Conservation (phyloP, 495 filamentous ascomycete genomes). For the Venustampulla echinocandica region DNA sequence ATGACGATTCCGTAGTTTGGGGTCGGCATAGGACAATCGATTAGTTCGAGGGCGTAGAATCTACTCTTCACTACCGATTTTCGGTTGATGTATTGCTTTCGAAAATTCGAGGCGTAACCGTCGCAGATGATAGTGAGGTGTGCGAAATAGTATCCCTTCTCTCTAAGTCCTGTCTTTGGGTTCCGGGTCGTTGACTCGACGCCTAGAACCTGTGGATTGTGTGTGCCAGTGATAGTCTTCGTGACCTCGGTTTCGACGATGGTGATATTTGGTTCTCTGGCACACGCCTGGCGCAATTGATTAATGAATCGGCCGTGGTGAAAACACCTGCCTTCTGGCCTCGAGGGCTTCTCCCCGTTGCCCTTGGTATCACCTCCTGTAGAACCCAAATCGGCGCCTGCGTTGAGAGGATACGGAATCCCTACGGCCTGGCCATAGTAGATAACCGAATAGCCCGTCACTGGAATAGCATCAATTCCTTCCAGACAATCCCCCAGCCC, state of each 20-base stretch:
- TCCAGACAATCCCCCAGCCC: conserved; percentile 79
- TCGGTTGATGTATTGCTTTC: conserved; percentile 65
- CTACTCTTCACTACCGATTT: conserved; percentile 64
- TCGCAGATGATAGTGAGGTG: conserved; percentile 82
- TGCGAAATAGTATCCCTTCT: conserved; percentile 68
- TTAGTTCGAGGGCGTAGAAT: conserved; percentile 88
- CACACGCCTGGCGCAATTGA: conserved; percentile 61
- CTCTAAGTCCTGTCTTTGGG: conserved; percentile 44
- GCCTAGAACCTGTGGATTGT: conserved; percentile 59
- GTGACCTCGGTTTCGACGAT: conserved; percentile 66
- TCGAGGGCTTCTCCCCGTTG: conserved; percentile 19
- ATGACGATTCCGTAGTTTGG: conserved; percentile 79
- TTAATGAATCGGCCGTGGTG: conserved; percentile 80
- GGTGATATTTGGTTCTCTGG: conserved; percentile 59
- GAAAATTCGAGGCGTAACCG: conserved; percentile 89
- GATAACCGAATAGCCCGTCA: conserved; percentile 78
- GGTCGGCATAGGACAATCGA: conserved; percentile 69
- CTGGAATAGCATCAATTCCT: conserved; percentile 74
- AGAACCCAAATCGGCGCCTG: conserved; percentile 3
- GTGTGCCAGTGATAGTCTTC: conserved; percentile 47
- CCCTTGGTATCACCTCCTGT: conserved; percentile 7
- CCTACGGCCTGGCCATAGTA: conserved; percentile 71
- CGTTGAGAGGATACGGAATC: conserved; percentile 61
- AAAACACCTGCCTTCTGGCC: conserved; percentile 62
- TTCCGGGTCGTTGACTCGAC: conserved; percentile 58